A percentile compares a stretch with the other conserved stretches of the same genome.
These are phyloP conservation scores for Penicillium cinerascens DNA, from an alignment of 495 filamentous ascomycete species.

Conservation along the genomic window DNA sequence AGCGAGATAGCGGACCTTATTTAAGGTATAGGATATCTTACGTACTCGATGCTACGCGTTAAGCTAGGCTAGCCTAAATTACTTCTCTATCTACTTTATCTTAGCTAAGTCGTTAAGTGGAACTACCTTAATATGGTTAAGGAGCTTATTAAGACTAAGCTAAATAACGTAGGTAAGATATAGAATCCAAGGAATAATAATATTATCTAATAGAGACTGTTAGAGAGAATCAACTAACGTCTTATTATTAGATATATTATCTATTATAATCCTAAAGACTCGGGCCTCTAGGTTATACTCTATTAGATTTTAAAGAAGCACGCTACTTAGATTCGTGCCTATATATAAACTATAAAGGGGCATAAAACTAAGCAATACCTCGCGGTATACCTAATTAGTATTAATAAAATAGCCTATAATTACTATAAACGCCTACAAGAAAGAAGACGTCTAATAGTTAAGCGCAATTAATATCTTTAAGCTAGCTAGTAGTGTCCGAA, in stretches of 20 bases:
- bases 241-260: constrained; percentile 14
- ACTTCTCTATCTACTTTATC: constrained; percentile 7
- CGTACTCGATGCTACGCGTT: too few species aligned
- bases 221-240: not conserved
- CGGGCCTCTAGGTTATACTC: constrained; percentile 3
- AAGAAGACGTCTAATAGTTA: constrained; percentile 6
- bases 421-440: constrained; percentile 5
- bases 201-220: not conserved
- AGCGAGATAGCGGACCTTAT: constrained; percentile 9
- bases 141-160: constrained; percentile 11
- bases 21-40: constrained; percentile 11
- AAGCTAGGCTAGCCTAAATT: too few species aligned
- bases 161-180: constrained; percentile 14
- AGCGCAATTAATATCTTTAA: constrained; percentile 2
- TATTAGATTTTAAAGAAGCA: not conserved
- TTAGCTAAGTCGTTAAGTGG: constrained; percentile 7
- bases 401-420: not conserved
- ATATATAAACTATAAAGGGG: constrained; percentile 3
- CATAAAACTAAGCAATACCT: constrained; percentile 11
- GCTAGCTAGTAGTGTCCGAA: not conserved
- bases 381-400: constrained; percentile 1
- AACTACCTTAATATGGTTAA: constrained; percentile 8
- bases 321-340: constrained; percentile 2
- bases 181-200: constrained; percentile 7
- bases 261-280: constrained; percentile 6